These are phyloP conservation scores for Lactarius evosmus DNA, from an alignment of 768 basidiomycete genomes.

Conservation along the genomic window DNA sequence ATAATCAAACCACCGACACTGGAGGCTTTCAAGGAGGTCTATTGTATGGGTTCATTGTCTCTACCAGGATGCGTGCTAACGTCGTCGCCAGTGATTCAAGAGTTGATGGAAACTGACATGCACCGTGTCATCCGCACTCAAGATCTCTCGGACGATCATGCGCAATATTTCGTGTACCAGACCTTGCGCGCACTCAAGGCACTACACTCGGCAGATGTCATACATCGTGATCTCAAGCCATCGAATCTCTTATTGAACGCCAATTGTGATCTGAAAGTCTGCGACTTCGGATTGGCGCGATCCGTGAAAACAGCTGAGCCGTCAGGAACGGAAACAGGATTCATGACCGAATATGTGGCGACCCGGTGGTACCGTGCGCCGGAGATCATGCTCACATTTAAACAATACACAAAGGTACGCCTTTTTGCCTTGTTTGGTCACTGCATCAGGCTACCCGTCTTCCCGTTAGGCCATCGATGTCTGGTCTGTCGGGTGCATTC, in stretches of 20 bases:
- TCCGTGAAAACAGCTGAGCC: constrained; percentile 84
- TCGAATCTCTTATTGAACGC: constrained; percentile 97
- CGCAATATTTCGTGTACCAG: constrained; percentile 91
- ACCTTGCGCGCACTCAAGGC: constrained; percentile 95
- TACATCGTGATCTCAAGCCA: constrained; percentile 95
- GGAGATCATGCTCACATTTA: constrained; percentile 99
- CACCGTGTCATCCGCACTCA: constrained; percentile 96
- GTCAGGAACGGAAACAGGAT: constrained; percentile 77
- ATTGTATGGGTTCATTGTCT: constrained; percentile 45
- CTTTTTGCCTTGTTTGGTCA: constrained; percentile 36
- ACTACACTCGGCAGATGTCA: constrained; percentile 92
- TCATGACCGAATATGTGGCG: constrained; percentile 98
- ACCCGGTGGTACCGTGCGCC: constrained; percentile 99
- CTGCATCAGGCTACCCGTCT: constrained; percentile 35
- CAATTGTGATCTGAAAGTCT: constrained; percentile 93
- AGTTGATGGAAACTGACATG: constrained; percentile 95
- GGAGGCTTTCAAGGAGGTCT: constrained; percentile 86
- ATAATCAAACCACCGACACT: constrained; percentile 78
- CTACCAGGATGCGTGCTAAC: constrained; percentile 12
- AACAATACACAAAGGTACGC: constrained; percentile 88
- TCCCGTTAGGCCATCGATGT: constrained; percentile 69
- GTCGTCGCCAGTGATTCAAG: constrained; percentile 66
- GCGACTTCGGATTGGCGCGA: constrained; percentile 94
- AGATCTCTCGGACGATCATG: constrained; percentile 93
- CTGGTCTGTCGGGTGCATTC: constrained; percentile 84